These are phyloP conservation scores for Fragaria ananassa DNA, from an alignment of 306 rosid genomes.

Conservation along the genomic window DNA sequence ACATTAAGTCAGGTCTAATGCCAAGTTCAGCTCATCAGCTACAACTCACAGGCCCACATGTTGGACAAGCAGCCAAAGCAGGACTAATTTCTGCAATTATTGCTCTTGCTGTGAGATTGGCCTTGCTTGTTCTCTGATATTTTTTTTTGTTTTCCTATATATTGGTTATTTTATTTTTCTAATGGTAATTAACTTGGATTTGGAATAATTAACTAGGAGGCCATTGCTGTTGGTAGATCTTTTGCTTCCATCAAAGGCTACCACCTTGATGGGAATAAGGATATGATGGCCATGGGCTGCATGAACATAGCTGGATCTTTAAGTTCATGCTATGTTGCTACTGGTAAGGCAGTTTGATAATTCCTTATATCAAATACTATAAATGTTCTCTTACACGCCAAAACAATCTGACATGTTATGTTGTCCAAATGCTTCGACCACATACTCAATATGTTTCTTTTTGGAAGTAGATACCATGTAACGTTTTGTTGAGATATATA, in stretches of 20 bases:
- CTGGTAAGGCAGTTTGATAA: conserved; percentile 42
- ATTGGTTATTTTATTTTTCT: neutral
- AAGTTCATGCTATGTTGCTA: conserved; percentile 83
- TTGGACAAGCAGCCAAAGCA: conserved; percentile 67
- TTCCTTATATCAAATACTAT: neutral
- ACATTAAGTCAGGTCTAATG: conserved; percentile 60
- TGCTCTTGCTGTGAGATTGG: conserved; percentile 71
- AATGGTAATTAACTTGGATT: neutral
- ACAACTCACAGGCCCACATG: conserved; percentile 56
- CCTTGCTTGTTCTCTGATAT: neutral
- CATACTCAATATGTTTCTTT: neutral
- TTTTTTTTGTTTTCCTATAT: neutral
- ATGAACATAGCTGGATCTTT: conserved; percentile 88
- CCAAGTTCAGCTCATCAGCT: conserved; percentile 65
- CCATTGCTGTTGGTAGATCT: conserved; percentile 90
- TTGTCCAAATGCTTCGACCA: neutral
- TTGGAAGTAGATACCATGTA: neutral
- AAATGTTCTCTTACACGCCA: neutral
- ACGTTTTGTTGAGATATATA: too few relatives aligned
- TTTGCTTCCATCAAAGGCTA: conserved; percentile 82
- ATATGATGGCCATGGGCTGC: conserved; percentile 88
- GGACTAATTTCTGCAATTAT: conserved; percentile 70
- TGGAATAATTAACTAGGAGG: conserved; percentile 36
- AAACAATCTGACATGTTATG: neutral
- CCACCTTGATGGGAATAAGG: conserved; percentile 86